phyloP scores from a whole-genome alignment of 306 rosid genomes.

The Styphnolobium japonicum region DNA sequence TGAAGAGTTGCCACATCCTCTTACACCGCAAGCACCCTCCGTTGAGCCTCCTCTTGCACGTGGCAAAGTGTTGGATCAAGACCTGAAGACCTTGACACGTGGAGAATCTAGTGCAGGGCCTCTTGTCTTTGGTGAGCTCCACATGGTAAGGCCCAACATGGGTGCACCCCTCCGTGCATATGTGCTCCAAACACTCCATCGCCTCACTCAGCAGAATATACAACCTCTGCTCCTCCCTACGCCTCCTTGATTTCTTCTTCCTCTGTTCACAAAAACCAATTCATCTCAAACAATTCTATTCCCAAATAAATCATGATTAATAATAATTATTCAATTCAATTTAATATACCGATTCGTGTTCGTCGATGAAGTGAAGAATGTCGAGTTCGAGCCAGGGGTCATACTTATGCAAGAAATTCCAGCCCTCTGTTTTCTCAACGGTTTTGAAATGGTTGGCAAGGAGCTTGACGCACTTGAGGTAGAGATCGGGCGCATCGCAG shows the following conservation, averaged over 20 bases:
- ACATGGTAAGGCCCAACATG: conserved; percentile 55
- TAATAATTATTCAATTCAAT: background rate
- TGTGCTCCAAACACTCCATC: conserved; percentile 88
- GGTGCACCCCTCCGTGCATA: conserved; percentile 79
- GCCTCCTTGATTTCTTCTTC: conserved; percentile 50
- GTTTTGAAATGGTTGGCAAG: conserved; percentile 39
- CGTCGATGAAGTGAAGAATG: conserved; percentile 59
- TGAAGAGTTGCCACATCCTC: conserved; percentile 81
- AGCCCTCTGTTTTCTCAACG: conserved; percentile 69
- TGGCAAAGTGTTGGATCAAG: conserved; percentile 60
- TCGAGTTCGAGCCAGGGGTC: conserved; percentile 70
- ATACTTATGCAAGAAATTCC: conserved; percentile 69
- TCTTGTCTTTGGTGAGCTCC: conserved; percentile 34
- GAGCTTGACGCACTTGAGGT: conserved; percentile 62
- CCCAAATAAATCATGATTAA: background rate
- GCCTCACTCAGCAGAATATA: conserved; percentile 72
- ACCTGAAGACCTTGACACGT: conserved; percentile 71
- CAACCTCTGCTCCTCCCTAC: conserved; percentile 50
- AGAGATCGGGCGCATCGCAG: conserved; percentile 86
- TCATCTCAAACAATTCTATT: background rate
- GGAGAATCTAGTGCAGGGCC: conserved; percentile 55
- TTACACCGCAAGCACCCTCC: conserved; percentile 75
- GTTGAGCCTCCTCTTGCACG: conserved; percentile 42
- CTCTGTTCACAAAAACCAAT: conserved; percentile 43
- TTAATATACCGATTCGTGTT: conserved; percentile 49